Conservation (phyloP, 441 rosid species). For the Gossypium armourianum region DNA sequence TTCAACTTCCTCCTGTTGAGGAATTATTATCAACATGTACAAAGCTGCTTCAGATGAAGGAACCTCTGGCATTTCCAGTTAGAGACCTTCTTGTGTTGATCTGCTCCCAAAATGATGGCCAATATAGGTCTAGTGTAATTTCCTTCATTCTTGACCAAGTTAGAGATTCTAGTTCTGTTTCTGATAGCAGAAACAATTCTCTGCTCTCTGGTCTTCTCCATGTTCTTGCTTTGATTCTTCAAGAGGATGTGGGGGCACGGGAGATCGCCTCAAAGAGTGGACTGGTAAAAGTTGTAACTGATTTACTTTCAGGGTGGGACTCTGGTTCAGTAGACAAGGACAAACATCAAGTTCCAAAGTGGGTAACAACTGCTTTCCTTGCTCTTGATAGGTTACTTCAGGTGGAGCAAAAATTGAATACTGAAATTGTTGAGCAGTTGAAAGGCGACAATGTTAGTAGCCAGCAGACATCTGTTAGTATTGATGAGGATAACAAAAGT, state of each 20-base stretch:
- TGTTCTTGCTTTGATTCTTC: slow-evolving; percentile 84
- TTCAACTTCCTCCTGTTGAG: slow-evolving; percentile 79
- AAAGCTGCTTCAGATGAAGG: slow-evolving; percentile 86
- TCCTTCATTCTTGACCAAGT: slow-evolving; percentile 67
- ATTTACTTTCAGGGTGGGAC: slow-evolving; percentile 71
- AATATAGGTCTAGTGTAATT: slow-evolving; percentile 64
- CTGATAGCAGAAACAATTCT: slow-evolving; percentile 43
- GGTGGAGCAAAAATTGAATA: slow-evolving; percentile 64
- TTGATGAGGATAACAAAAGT: slow-evolving; percentile 62
- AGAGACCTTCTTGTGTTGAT: slow-evolving; percentile 76
- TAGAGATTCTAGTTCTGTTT: slow-evolving; percentile 42
- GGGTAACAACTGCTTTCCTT: slow-evolving; percentile 94
- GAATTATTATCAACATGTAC: slow-evolving; percentile 76
- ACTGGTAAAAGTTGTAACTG: slow-evolving; percentile 58
- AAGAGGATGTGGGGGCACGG: slow-evolving; percentile 73
- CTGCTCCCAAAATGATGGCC: slow-evolving; percentile 82
- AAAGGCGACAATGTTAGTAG: slow-evolving; percentile 36
- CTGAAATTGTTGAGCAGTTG: slow-evolving; percentile 67
- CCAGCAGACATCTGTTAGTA: slow-evolving; percentile 39
- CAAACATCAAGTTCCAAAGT: slow-evolving; percentile 59
- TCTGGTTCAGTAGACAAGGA: slow-evolving; percentile 41
- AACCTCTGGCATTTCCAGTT: slow-evolving; percentile 78
- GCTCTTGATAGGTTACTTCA: slow-evolving; percentile 84
- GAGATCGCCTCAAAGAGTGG: slow-evolving; percentile 72
- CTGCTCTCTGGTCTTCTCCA: slow-evolving; percentile 63